Base-by-base conservation (phyloP, 2,329 filamentous ascomycete genomes). In the Cladosporium cucumerinum region DNA sequence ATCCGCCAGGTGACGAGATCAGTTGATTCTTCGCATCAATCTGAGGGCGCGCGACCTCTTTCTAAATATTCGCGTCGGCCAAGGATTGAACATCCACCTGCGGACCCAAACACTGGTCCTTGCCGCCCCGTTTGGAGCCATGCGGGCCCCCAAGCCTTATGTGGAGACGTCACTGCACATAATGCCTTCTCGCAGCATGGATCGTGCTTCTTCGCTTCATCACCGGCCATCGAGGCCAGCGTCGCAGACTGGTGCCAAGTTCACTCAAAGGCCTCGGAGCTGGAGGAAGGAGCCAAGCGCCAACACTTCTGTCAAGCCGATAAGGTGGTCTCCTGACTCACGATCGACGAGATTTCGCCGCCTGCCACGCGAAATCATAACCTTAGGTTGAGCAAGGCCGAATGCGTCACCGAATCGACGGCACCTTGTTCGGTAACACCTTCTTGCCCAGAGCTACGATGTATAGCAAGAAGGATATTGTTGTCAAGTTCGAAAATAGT, bases 221-320 rank as follows among this genome's bases (percentile, higher is more conserved):
- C 54, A 34, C 54, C 54, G 57, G 36, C n/a, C 36, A 39, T 36
- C 34, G 43, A 26, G 57, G 7, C 28, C 39, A 26, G 25, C 18
- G 57, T 60, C 26, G 36, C 39, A 60, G 36, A 60, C 8, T 34
- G 57, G 57, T 32, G 57, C 57, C 57, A 60, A 60, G 57, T 26
- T 11, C 39, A 26, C 26, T 32, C 39, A 21, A 49, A 60, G 57
- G 57, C 57, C 57, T 60, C 57, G 57, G 57, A 60, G 11, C 39
- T n/a, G 54, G 23, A 28, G 48, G 48, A 26, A 26, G 54, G 14
- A 26, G 54, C 36, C 39, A 32, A 28, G 39, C 32, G 57, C 57
- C 57, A 60, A 60, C 57, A 21, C 57, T 32, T 11, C 14, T 39
- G 54, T 32, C 54, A 57, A 57, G 30, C 54, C 48, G 23, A 21